phyloP scores from a whole-genome alignment of 257 asterid genomes.

The Nicotiana noctiflora region DNA sequence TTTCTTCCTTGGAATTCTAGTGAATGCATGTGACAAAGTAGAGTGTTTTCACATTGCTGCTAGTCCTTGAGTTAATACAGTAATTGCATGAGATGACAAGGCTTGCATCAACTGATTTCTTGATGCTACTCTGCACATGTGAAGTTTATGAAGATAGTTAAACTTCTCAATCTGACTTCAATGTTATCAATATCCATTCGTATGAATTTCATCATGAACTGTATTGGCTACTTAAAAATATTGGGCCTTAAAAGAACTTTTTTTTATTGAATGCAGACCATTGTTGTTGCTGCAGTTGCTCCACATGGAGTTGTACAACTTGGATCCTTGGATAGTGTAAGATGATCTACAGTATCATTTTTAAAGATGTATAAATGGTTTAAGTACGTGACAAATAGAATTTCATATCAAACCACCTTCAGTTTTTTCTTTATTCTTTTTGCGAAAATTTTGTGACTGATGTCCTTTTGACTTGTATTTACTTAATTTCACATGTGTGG shows the following conservation, averaged over 20 bases:
- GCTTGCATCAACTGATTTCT: neutral
- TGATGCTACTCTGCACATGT: neutral
- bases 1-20: neutral
- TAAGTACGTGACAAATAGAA: neutral
- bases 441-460: slow-evolving; percentile 1
- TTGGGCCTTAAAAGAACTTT: neutral
- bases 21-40: slow-evolving; percentile 3
- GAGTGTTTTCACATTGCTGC: neutral
- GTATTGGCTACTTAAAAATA: neutral
- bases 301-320: slow-evolving; percentile 87
- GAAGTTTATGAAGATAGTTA: slow-evolving; percentile 8
- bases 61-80: neutral
- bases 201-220: neutral
- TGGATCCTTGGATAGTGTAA: slow-evolving; percentile 69
- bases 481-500: neutral
- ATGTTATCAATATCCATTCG: neutral
- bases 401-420: neutral
- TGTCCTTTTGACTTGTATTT: neutral
- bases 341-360: slow-evolving; percentile 10
- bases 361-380: neutral
- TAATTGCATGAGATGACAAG: neutral
- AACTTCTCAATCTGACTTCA: neutral
- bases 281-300: slow-evolving; percentile 72
- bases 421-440: neutral
- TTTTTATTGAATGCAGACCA: slow-evolving; percentile 53